phyloP scores from a whole-genome alignment of 495 filamentous ascomycete species.

The Penicillium goetzii region DNA sequence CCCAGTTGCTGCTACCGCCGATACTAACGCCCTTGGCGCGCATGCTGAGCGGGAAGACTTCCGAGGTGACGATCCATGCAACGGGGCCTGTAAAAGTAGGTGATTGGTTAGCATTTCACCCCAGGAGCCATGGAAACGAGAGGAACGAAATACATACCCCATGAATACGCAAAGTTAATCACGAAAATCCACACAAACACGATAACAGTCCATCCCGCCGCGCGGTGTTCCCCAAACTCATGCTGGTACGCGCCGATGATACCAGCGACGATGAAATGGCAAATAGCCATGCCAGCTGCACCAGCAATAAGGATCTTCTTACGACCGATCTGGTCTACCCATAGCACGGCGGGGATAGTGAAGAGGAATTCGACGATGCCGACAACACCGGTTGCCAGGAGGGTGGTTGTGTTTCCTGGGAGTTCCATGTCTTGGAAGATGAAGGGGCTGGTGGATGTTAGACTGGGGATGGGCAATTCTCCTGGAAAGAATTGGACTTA shows the following conservation, averaged over 20 bases:
- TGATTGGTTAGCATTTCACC: neutral
- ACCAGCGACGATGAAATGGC: neutral
- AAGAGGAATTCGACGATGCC: neutral
- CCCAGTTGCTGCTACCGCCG: constrained; percentile 38
- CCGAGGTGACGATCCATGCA: constrained; percentile 49
- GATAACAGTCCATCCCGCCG: neutral
- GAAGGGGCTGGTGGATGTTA: neutral
- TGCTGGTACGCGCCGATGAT: neutral
- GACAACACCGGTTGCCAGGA: neutral
- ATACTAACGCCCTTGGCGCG: constrained; percentile 51
- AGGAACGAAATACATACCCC: neutral
- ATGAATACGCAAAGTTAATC: neutral
- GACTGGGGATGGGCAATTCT: neutral
- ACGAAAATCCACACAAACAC: neutral
- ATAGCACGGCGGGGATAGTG: neutral
- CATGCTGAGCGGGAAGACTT: constrained; percentile 52
- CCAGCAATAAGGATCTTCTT: neutral
- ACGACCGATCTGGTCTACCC: neutral
- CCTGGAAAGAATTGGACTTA: constrained; percentile 6
- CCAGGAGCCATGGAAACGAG: neutral
- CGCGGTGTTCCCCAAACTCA: neutral
- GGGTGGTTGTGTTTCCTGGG: neutral
- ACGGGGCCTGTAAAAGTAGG: constrained; percentile 23
- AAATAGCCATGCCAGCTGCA: neutral
- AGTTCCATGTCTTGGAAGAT: neutral